These are phyloP conservation scores for Aspergillus quadricinctus DNA, from an alignment of 2,329 filamentous ascomycete species.

Conservation along the genomic window DNA sequence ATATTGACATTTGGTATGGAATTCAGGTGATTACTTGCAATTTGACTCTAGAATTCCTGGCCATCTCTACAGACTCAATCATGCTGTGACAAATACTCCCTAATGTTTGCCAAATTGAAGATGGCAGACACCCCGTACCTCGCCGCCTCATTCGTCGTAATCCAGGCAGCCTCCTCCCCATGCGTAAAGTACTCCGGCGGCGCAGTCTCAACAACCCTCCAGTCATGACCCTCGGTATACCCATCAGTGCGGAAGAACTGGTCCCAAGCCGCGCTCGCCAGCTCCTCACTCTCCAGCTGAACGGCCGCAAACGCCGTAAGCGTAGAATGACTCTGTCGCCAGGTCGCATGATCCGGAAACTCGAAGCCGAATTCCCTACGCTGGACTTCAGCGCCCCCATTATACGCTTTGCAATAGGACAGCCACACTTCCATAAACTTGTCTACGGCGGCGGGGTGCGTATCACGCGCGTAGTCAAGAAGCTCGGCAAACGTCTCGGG, in stretches of 20 bases:
- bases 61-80: too few relatives aligned
- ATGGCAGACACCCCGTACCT: background rate
- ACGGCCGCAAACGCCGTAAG: background rate
- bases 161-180: background rate
- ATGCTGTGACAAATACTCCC: background rate
- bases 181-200: background rate
- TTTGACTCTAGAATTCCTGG: too few relatives aligned
- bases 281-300: background rate
- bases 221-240: background rate
- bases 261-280: background rate
- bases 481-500: background rate
- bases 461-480: background rate
- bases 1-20: too few relatives aligned
- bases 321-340: background rate
- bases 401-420: background rate
- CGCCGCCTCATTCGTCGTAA: background rate
- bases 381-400: background rate
- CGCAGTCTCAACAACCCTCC: background rate
- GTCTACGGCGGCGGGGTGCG: background rate
- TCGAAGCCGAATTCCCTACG: background rate
- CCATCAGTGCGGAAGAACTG: background rate
- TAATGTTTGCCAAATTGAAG: background rate
- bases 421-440: background rate
- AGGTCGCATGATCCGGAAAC: background rate
- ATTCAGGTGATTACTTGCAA: too few relatives aligned